A percentile compares a stretch with the other conserved stretches of the same genome.
These are phyloP conservation scores for Sonneratia caseolaris DNA, from an alignment of 345 rosid genomes.

Conservation along the genomic window DNA sequence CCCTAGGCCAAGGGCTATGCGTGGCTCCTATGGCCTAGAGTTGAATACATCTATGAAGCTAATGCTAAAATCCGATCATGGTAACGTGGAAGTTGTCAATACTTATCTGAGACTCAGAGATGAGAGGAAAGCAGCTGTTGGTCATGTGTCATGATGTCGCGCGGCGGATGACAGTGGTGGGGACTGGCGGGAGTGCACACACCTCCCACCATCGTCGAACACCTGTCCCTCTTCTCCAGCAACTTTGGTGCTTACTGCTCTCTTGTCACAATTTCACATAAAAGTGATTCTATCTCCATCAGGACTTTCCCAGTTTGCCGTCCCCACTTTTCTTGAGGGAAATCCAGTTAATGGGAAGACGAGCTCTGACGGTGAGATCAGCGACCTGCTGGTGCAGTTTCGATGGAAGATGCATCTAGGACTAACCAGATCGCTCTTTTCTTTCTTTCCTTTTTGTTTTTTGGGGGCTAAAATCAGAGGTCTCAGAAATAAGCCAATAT, in stretches of 20 bases:
- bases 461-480: too few relatives aligned
- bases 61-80: too few relatives aligned
- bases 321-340: neutral
- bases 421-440: too few relatives aligned
- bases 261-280: neutral
- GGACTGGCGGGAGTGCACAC: neutral
- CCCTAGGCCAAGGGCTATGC: too few relatives aligned
- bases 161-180: neutral
- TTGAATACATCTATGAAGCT: too few relatives aligned
- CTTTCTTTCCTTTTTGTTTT: too few relatives aligned
- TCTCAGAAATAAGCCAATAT: too few relatives aligned
- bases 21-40: too few relatives aligned
- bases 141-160: neutral
- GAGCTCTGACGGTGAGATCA: neutral
- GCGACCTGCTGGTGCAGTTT: too few relatives aligned
- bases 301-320: neutral
- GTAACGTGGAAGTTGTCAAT: too few relatives aligned
- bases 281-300: neutral
- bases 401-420: too few relatives aligned
- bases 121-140: neutral
- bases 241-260: neutral
- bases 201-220: neutral
- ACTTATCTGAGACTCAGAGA: neutral
- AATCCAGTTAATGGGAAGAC: neutral
- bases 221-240: neutral